phyloP scores from a whole-genome alignment of 1,284 basidiomycete genomes.

The Cryptococcus sp. region DNA sequence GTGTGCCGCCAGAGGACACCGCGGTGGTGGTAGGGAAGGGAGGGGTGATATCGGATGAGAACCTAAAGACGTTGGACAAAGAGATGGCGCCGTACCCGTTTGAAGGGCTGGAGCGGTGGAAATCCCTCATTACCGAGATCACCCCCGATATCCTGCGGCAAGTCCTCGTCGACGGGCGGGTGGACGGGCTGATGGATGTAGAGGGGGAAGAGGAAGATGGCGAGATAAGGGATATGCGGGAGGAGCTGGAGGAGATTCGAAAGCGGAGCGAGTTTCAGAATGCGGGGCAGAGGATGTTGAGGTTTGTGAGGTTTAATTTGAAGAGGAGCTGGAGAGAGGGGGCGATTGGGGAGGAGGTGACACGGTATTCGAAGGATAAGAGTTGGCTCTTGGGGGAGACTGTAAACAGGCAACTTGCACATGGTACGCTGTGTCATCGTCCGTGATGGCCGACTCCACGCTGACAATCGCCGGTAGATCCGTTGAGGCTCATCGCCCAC shows the following conservation, averaged over 20 bases:
- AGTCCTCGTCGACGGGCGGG: constrained; percentile 30
- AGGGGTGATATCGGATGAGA: constrained; percentile 39
- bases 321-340: constrained; percentile 50
- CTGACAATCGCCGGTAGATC: constrained; percentile 28
- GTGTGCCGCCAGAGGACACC: constrained; percentile 8
- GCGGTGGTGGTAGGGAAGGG: constrained; percentile 4
- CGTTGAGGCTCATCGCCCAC: constrained; percentile 41
- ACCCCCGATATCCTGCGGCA: constrained; percentile 26
- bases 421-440: constrained; percentile 33
- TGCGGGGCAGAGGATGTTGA: constrained; percentile 16
- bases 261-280: constrained; percentile 1
- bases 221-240: constrained; percentile 14
- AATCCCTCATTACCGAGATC: constrained; percentile 32
- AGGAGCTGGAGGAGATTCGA: constrained; percentile 7
- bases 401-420: constrained; percentile 28
- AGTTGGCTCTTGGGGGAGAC: constrained; percentile 47
- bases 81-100: constrained; percentile 51
- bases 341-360: constrained; percentile 50
- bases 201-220: constrained; percentile 32
- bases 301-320: constrained; percentile 46
- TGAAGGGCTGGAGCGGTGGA: constrained; percentile 40
- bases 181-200: constrained; percentile 41
- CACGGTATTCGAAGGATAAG: constrained; percentile 50
- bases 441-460: not conserved
- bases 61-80: constrained; percentile 46